phyloP scores from a whole-genome alignment of 345 rosid genomes.

The Eucalyptus tenuipes region DNA sequence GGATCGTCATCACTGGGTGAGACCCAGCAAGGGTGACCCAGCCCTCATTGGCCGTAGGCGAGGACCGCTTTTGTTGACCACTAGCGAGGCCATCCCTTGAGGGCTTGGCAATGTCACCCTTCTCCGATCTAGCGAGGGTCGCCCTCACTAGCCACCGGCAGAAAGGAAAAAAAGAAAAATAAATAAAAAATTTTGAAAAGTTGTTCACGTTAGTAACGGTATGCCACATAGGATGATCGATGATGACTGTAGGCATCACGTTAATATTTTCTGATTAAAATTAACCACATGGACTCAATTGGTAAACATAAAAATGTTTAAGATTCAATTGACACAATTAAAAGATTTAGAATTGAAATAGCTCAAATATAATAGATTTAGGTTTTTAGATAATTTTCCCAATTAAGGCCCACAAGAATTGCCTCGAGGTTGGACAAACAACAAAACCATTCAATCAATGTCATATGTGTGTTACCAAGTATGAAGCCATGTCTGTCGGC shows the following conservation, averaged over 20 bases:
- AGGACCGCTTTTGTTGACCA: background rate
- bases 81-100: background rate
- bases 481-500: background rate
- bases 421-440: background rate
- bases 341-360: no score
- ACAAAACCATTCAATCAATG: background rate
- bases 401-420: background rate
- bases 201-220: background rate
- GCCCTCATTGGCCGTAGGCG: background rate
- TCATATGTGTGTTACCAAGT: background rate
- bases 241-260: no score
- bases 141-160: fast-evolving
- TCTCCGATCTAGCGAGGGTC: background rate
- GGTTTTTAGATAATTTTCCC: background rate
- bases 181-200: no score
- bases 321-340: no score
- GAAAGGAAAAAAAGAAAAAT: no score
- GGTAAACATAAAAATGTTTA: no score
- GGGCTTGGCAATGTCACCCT: background rate
- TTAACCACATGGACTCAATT: no score
- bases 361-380: background rate
- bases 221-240: background rate
- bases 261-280: no score
- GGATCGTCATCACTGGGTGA: background rate
- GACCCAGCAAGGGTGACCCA: background rate